Percentiles rank a stretch among this genome's conserved stretches.
These are phyloP conservation scores for Kitagawia praeruptora DNA, from an alignment of 129 eudicot genomes.

Conservation along the genomic window DNA sequence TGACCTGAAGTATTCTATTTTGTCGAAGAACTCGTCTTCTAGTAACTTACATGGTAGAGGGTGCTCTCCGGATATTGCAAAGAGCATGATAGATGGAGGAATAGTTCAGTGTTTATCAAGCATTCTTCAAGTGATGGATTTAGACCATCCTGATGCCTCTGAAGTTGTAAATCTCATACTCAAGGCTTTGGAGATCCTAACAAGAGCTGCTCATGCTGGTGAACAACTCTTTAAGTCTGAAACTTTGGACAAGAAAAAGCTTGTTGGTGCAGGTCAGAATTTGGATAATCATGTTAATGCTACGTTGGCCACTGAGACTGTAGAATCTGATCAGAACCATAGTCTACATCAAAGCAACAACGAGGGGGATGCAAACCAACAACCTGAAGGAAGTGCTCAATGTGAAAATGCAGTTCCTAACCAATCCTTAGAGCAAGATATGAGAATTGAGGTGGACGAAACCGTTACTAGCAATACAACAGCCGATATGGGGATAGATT, in stretches of 20 bases:
- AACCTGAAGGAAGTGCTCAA: constrained; percentile 27
- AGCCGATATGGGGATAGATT: constrained; percentile 46
- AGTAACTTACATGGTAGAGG: constrained; percentile 72
- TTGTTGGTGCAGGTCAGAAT: constrained; percentile 36
- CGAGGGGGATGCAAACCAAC: constrained; percentile 38
- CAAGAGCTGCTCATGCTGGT: constrained; percentile 92
- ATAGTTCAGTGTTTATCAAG: constrained; percentile 68
- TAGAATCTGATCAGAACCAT: constrained; percentile 29
- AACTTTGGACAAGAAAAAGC: constrained; percentile 53
- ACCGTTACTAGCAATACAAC: constrained; percentile 23
- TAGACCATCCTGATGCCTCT: constrained; percentile 95
- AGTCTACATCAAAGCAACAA: constrained; percentile 31
- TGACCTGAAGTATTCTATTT: constrained; percentile 74
- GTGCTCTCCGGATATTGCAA: constrained; percentile 92
- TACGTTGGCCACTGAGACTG: constrained; percentile 29
- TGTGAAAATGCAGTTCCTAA: constrained; percentile 34
- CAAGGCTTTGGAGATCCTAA: constrained; percentile 78
- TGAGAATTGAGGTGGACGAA: constrained; percentile 63
- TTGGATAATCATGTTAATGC: constrained; percentile 35
- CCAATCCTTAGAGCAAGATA: constrained; percentile 50
- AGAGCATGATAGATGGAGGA: constrained; percentile 97
- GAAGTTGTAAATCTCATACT: constrained; percentile 80
- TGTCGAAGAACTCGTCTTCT: constrained; percentile 82
- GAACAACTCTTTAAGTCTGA: constrained; percentile 70
- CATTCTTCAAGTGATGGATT: constrained; percentile 82